phyloP scores from a whole-genome alignment of 352 stramenopile genomes.

The Phytopythium sindhum region DNA sequence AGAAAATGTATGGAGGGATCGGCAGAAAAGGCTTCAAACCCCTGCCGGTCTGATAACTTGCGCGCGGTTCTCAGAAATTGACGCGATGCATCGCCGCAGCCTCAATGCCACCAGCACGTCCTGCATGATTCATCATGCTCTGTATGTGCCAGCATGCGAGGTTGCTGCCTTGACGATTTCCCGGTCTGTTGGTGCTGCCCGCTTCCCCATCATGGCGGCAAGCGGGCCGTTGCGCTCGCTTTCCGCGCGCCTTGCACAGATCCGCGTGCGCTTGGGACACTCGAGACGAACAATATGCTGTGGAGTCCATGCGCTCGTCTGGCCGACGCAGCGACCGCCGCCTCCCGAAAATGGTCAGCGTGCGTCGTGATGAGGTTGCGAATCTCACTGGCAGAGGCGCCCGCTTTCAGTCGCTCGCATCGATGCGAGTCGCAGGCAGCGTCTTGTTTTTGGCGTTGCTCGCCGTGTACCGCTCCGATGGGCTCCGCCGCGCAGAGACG shows the following conservation, averaged over 20 bases:
- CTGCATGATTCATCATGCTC: not conserved
- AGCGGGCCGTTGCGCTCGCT: not conserved
- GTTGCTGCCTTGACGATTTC: not conserved
- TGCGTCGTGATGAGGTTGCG: too few relatives aligned
- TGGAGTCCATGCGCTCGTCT: too few relatives aligned
- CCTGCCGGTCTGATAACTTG: conserved; percentile 1
- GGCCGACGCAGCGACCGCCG: not conserved
- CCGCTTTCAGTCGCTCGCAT: too few relatives aligned
- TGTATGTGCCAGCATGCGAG: too few relatives aligned
- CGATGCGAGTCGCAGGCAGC: not conserved
- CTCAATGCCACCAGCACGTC: too few relatives aligned
- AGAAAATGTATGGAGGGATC: not conserved
- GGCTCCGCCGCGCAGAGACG: conserved; percentile 4
- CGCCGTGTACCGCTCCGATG: not conserved
- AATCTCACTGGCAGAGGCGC: too few relatives aligned
- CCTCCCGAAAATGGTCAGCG: not conserved
- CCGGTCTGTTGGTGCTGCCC: too few relatives aligned
- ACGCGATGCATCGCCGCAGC: not conserved
- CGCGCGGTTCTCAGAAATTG: not conserved
- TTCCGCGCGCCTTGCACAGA: not conserved
- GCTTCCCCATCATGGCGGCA: not conserved
- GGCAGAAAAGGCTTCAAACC: not conserved
- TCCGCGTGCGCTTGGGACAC: not conserved
- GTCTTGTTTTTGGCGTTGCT: not conserved
- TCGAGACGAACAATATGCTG: not conserved